These are phyloP conservation scores for Parietaria judaica DNA, from an alignment of 306 rosid genomes.

Conservation along the genomic window DNA sequence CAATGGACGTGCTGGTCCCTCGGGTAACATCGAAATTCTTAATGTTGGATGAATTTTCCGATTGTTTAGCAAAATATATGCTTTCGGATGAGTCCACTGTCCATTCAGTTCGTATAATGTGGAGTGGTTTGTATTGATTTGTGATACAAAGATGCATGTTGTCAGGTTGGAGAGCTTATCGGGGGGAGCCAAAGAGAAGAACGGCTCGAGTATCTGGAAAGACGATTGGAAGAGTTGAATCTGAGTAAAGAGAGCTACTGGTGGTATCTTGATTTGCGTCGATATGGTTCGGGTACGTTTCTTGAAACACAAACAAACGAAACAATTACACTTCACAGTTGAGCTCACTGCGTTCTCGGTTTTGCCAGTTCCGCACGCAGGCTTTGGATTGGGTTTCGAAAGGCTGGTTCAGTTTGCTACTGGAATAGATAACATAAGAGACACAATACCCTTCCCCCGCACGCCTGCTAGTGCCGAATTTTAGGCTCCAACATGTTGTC, in stretches of 20 bases:
- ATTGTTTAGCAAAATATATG: background rate
- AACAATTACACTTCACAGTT: no score
- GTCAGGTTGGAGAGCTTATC: slow-evolving; percentile 90
- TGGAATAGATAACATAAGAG: slow-evolving; percentile 87
- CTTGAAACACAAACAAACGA: background rate
- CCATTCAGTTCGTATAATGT: background rate
- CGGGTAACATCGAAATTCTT: slow-evolving; percentile 39
- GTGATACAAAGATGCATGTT: background rate
- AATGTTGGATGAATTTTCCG: background rate
- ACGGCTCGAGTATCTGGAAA: slow-evolving; percentile 72
- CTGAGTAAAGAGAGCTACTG: slow-evolving; percentile 74
- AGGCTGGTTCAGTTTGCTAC: slow-evolving; percentile 92
- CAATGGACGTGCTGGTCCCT: slow-evolving; percentile 97
- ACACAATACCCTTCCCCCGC: slow-evolving; percentile 83
- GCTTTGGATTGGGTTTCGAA: slow-evolving; percentile 92
- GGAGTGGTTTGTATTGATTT: background rate
- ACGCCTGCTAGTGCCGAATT: slow-evolving; percentile 89
- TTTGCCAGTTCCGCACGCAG: slow-evolving; percentile 82
- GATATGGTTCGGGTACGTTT: slow-evolving; percentile 83
- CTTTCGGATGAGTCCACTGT: background rate
- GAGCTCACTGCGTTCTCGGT: background rate
- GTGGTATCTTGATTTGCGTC: slow-evolving; percentile 99
- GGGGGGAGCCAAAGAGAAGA: slow-evolving; percentile 99
- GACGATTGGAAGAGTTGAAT: slow-evolving; percentile 75
- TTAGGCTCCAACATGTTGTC: slow-evolving; percentile 8